Percentiles rank a stretch among this genome's conserved stretches.
Evolutionary conservation across 1,284 basidiomycete species (phyloP).

Genomic region (Abortiporus biennis): DNA sequence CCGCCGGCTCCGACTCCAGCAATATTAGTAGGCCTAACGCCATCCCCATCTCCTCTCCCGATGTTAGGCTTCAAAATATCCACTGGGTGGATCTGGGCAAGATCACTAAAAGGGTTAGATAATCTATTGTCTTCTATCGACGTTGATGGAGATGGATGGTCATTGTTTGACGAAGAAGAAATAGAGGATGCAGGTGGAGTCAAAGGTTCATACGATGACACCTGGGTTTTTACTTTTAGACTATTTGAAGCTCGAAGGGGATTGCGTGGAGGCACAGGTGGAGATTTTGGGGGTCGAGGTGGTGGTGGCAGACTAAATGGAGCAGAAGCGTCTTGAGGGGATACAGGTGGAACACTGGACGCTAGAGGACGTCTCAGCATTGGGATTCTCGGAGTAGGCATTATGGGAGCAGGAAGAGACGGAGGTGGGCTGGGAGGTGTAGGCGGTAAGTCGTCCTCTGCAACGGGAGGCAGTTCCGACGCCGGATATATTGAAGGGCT

Average conservation of each 20-base stretch:
- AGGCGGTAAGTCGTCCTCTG: constrained; percentile 18
- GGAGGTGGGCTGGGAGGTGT: background rate
- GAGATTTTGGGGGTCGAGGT: constrained; percentile 1
- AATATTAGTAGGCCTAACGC: background rate
- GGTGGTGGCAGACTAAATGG: background rate
- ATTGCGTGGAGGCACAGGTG: constrained; percentile 25
- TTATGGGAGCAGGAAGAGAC: constrained; percentile 5
- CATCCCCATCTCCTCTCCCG: background rate
- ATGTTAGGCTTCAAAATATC: too few species aligned
- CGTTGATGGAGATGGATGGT: too few species aligned
- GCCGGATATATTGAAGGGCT: constrained; percentile 57
- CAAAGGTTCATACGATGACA: constrained; percentile 29
- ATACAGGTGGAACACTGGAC: too few species aligned
- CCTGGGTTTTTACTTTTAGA: too few species aligned
- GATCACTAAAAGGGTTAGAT: constrained; percentile 2
- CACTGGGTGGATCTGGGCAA: too few species aligned
- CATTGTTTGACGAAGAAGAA: constrained; percentile 17
- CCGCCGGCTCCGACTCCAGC: constrained; percentile 2
- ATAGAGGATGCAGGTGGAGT: constrained; percentile 37
- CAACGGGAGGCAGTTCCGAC: constrained; percentile 29
- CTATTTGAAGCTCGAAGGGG: too few species aligned
- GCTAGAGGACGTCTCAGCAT: too few species aligned
- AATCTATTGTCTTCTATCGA: background rate
- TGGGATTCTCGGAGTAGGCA: too few species aligned
- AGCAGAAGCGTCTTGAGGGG: constrained; percentile 9